Evolutionary conservation across 306 rosid species (phyloP).

Genomic region (Canavalia gladiata): DNA sequence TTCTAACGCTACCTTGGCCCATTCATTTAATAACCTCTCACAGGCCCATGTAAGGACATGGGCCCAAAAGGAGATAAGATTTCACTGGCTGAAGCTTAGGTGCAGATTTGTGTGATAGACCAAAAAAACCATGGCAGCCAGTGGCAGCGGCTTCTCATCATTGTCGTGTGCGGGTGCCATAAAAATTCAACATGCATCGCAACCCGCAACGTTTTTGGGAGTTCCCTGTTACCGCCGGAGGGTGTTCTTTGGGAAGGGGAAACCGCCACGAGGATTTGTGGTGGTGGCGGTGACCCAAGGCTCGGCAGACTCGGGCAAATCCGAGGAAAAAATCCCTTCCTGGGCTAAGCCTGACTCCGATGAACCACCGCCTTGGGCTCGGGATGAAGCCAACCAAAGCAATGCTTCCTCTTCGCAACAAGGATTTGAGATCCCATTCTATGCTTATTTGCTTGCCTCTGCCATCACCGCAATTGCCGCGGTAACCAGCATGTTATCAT

Average conservation of each 20-base stretch:
- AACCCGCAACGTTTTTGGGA: not conserved
- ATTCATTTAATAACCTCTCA: not conserved
- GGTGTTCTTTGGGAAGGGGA: not conserved
- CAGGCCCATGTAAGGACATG: not conserved
- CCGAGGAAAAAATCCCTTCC: constrained; percentile 81
- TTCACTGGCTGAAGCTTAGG: not conserved
- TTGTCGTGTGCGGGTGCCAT: not conserved
- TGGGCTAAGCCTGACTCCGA: constrained; percentile 91
- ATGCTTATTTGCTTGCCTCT: constrained; percentile 80
- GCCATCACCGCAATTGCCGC: constrained; percentile 96
- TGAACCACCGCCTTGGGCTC: constrained; percentile 98
- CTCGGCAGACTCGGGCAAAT: constrained; percentile 79
- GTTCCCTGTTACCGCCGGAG: not conserved
- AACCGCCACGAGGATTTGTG: constrained; percentile 2
- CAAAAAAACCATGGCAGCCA: constrained; percentile 43
- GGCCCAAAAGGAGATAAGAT: constrained; percentile 36
- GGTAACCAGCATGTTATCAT: constrained; percentile 50
- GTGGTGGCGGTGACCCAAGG: constrained; percentile 76
- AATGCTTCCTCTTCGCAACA: constrained; percentile 46
- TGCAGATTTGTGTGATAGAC: not conserved
- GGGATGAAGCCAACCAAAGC: constrained; percentile 55
- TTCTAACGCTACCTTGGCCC: not conserved
- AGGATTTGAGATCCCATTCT: constrained; percentile 72
- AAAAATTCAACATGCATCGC: constrained; percentile 28
- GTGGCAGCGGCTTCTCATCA: not conserved